Base-by-base conservation (phyloP, 1,139 yeast species). In the Meyerozyma athensensis region DNA sequence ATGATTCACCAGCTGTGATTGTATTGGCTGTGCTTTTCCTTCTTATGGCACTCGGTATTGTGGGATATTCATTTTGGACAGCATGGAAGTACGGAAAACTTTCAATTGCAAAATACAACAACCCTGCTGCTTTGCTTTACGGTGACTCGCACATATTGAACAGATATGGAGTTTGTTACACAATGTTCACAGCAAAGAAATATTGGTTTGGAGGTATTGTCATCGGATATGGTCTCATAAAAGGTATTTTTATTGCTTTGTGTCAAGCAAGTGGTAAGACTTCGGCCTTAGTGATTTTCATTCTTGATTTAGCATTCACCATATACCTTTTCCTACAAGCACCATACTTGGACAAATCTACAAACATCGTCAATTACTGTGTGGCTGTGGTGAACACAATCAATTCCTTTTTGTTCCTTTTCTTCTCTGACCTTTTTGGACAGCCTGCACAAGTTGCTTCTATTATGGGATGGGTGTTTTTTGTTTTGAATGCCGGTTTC, bases 381-480 rank as follows among this genome's bases (percentile, higher is more conserved):
- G 80, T 82, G 58, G 69, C 81, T 37, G 64, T 81, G 16, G 87
- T 84, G 20, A 74, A 73, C 19, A 72, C 85, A 9, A 49, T 83
- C 40, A 85, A 85, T 56, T 80, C 92, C 18, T 82, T 84, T 58
- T 64, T 85, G 43, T 84, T 83, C 59, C 59, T 82, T 40, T 84
- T 84, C 62, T 85, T 82, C 54, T 81, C 90, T 5, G 80, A 80
- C 47, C 63, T 85, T 39, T 84, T 81, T 54, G 79, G 80, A 33
- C 87, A 82, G 59, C 74, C 81, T 7, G 78, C 78, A 12, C 72
- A 72, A 13, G 92, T 81, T 12, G 68, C 78, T 12, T 80, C 90
- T 4, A 74, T 85, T 38, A 80, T 84, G 86, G 95, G 87, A 1
- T 79, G 90, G 81, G 72, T 85, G 1, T 84, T 83, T 57, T 85